Evolutionary conservation across 352 stramenopile species (phyloP).

Genomic region (Phytophthora hibernalis): DNA sequence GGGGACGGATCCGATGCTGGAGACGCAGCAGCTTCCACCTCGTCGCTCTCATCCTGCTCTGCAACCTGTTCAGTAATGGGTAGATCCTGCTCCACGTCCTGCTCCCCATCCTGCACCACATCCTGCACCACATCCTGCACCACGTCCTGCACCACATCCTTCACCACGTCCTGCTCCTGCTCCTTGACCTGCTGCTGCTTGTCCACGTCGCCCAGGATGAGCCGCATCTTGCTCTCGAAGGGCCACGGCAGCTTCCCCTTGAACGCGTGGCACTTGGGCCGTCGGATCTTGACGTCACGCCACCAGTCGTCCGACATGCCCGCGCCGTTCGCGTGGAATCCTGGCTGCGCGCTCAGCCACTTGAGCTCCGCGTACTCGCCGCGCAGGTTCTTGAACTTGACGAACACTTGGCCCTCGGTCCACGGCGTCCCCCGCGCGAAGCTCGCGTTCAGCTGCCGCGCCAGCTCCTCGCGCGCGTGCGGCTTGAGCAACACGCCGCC

Average conservation of each 20-base stretch:
- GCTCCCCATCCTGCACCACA: background rate
- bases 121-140: background rate
- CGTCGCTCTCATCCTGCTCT: slow-evolving; percentile 1
- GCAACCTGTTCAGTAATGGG: background rate
- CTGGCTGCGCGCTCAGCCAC: slow-evolving; percentile 57
- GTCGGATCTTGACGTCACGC: slow-evolving; percentile 44
- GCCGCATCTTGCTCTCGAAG: slow-evolving; percentile 53
- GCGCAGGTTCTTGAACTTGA: slow-evolving; percentile 77
- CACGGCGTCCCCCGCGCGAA: slow-evolving; percentile 45
- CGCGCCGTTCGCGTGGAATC: slow-evolving; percentile 44
- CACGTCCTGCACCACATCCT: background rate
- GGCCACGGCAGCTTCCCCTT: slow-evolving; percentile 66
- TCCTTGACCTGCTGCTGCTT: background rate
- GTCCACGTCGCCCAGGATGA: slow-evolving; percentile 45
- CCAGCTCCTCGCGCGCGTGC: slow-evolving; percentile 52
- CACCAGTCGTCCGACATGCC: slow-evolving; percentile 59
- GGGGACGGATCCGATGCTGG: background rate
- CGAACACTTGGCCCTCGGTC: slow-evolving; percentile 61
- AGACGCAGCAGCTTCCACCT: background rate
- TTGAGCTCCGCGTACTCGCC: slow-evolving; percentile 57
- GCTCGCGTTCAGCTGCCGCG: slow-evolving; percentile 49
- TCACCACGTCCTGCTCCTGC: background rate
- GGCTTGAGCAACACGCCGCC: slow-evolving; percentile 59
- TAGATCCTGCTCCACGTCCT: background rate
- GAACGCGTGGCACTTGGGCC: slow-evolving; percentile 62